Percentiles rank a stretch among this genome's conserved stretches.
Conservation (phyloP, 2,329 filamentous ascomycete species). For the Dryadomyces quercus-mongolicae region DNA sequence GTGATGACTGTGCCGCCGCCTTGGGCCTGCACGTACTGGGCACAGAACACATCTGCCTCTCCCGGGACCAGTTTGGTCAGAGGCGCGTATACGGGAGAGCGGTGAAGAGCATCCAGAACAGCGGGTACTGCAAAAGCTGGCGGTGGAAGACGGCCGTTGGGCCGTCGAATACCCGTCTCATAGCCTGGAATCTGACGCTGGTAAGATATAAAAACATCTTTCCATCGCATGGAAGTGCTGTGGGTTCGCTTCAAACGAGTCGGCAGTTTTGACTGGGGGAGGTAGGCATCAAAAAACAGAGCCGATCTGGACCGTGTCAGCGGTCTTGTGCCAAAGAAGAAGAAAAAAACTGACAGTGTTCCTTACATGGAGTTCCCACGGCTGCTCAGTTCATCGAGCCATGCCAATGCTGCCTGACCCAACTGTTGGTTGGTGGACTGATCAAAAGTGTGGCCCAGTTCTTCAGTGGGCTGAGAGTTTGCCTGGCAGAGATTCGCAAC, state of each 20-base stretch:
- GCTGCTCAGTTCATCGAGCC: constrained; percentile 12
- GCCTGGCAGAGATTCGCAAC: constrained; percentile 11
- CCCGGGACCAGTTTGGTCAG: constrained; percentile 55
- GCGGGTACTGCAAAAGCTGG: constrained; percentile 66
- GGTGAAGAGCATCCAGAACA: constrained; percentile 57
- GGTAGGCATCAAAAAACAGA: constrained; percentile 77
- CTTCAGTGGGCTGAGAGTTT: neutral
- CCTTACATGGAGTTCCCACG: constrained; percentile 9
- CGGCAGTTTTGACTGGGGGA: constrained; percentile 54
- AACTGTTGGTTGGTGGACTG: constrained; percentile 12
- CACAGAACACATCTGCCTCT: constrained; percentile 78
- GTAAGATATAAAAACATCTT: constrained; percentile 29
- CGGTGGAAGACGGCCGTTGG: constrained; percentile 20
- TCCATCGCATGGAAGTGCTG: constrained; percentile 43
- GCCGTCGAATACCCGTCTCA: constrained; percentile 3
- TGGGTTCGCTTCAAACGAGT: constrained; percentile 51
- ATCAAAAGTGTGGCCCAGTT: constrained; percentile 10
- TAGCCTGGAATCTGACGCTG: constrained; percentile 8
- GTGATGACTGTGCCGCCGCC: constrained; percentile 50
- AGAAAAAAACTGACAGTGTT: neutral
- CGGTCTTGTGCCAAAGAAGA: no score
- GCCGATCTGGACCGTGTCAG: constrained; percentile 34
- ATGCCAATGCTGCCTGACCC: constrained; percentile 11
- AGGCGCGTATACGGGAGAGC: constrained; percentile 26
- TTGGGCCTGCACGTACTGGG: constrained; percentile 42